Percentiles rank a stretch among this genome's conserved stretches.
phyloP scores from a whole-genome alignment of 495 filamentous ascomycete species.

The Penicillium parvum region DNA sequence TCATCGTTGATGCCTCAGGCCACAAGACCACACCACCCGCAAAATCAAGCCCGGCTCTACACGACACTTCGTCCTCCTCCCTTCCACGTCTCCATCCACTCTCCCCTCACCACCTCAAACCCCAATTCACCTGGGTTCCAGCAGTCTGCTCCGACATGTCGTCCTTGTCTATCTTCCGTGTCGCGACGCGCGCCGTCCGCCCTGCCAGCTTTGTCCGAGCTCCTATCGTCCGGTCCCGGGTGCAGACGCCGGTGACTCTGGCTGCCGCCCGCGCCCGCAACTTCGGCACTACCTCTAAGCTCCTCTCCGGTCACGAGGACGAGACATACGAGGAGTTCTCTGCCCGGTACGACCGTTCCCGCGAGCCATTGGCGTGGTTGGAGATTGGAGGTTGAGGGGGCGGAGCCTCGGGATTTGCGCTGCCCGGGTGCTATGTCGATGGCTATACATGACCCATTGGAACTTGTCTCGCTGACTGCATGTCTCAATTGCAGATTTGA shows the following conservation, averaged over 20 bases:
- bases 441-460: conserved; percentile 3
- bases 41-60: conserved; percentile 38
- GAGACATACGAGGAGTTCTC: conserved; percentile 99
- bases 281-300: conserved; percentile 66
- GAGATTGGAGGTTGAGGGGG: conserved; percentile 1
- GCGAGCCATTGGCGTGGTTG: conserved; percentile 27
- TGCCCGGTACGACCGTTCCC: conserved; percentile 68
- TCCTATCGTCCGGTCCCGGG: conserved; percentile 54
- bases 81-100: conserved; percentile 28
- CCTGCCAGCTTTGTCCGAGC: conserved; percentile 55
- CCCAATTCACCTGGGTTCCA: conserved; percentile 24
- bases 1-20: conserved; percentile 29
- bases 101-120: conserved; percentile 11
- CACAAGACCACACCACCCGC: conserved; percentile 42
- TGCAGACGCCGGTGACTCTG: conserved; percentile 50
- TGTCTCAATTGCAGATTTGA: conserved; percentile 68
- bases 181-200: conserved; percentile 63
- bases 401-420: conserved; percentile 1
- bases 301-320: conserved; percentile 64
- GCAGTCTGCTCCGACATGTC: conserved; percentile 49
- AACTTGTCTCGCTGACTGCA: conserved; percentile 15
- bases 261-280: conserved; percentile 49
- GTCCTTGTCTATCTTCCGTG: conserved; percentile 64
- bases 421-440: conserved; percentile 9
- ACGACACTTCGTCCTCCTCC: conserved; percentile 34